Conservation (phyloP, 2,329 filamentous ascomycete species). For the Hypocreales sp. region DNA sequence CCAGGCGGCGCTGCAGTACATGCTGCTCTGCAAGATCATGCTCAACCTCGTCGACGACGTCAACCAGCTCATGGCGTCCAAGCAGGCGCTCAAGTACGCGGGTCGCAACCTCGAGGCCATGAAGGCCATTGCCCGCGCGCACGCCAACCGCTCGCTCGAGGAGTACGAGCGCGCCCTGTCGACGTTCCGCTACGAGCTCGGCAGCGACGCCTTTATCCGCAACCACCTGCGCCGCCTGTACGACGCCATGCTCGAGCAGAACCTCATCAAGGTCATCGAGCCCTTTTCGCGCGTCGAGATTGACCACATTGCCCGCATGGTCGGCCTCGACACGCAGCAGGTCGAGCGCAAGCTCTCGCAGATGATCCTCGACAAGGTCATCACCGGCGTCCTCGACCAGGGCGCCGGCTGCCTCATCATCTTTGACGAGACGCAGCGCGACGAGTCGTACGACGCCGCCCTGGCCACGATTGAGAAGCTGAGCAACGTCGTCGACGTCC, state of each 20-base stretch:
- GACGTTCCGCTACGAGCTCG: constrained; percentile 83
- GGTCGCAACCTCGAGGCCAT: constrained; percentile 94
- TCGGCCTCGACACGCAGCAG: constrained; percentile 87
- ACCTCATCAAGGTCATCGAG: constrained; percentile 98
- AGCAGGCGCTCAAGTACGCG: constrained; percentile 93
- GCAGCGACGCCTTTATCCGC: constrained; percentile 88
- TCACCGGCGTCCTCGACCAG: constrained; percentile 93
- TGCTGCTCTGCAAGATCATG: constrained; percentile 99
- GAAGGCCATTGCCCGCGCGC: constrained; percentile 94
- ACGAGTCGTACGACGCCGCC: constrained; percentile 88
- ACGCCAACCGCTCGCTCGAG: constrained; percentile 87
- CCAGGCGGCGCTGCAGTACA: constrained; percentile 97
- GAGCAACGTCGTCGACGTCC: constrained; percentile 89
- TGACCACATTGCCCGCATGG: constrained; percentile 92
- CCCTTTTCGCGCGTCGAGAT: constrained; percentile 96
- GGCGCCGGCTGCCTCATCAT: constrained; percentile 96
- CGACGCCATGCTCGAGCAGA: constrained; percentile 98
- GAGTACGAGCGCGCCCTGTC: constrained; percentile 92
- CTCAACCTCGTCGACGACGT: constrained; percentile 94
- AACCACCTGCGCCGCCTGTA: constrained; percentile 92
- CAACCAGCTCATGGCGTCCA: constrained; percentile 83
- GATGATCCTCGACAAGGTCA: constrained; percentile 99
- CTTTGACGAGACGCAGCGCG: constrained; percentile 85
- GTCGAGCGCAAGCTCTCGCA: constrained; percentile 97
- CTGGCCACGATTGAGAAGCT: constrained; percentile 93